Evolutionary conservation across 768 basidiomycete genomes (phyloP), one percentile per base, ranked within the genome.

Genomic region (Boletus subcaerulescens): DNA sequence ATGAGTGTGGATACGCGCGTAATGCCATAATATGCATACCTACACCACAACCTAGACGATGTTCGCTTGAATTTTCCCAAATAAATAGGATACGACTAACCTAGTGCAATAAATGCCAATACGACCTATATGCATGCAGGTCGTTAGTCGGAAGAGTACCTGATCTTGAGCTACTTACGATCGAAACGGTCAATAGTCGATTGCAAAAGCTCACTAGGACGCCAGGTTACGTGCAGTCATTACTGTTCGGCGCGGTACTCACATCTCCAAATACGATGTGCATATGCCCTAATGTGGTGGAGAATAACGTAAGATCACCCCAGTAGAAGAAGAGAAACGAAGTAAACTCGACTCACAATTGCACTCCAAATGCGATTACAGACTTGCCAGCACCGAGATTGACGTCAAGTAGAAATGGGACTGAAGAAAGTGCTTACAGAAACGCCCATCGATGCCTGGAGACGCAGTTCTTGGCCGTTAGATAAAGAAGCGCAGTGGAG

Each of bases 221-320:
- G 4, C 18, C 14, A 39, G n/a, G 48, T 54, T 29, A 56, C 45
- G 36, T 57, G 14, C 0, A 46, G 24, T 31, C 12, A 42, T 13
- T 11, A 15, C 46, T 38, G 15, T 56, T 48, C 10, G 18, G 18
- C 12, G 12, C 3, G 18, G 52, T 18, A 55, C 73, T 60, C 51
- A 73, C 73, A 50, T 60, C 67, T 71, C 73, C 73, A 73, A 55
- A 73, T 65, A 29, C 72, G 73, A 58, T 73, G 66, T 13, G 72
- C 73, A 55, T 73, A 73, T 57, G 66, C 67, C 62, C 72, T 73
- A 22, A 50, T 50, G 26, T 20, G 29, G 60, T 11, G 22, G 39
- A 22, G 20, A 42, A 49, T 48, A 48, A 50, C 44, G 43, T 56
- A 48, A 48, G 18, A 40, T 53, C n/a, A 43, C 15, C 4, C 12